Conservation (phyloP, 306 rosid species). For the Fragaria nilgerrensis region DNA sequence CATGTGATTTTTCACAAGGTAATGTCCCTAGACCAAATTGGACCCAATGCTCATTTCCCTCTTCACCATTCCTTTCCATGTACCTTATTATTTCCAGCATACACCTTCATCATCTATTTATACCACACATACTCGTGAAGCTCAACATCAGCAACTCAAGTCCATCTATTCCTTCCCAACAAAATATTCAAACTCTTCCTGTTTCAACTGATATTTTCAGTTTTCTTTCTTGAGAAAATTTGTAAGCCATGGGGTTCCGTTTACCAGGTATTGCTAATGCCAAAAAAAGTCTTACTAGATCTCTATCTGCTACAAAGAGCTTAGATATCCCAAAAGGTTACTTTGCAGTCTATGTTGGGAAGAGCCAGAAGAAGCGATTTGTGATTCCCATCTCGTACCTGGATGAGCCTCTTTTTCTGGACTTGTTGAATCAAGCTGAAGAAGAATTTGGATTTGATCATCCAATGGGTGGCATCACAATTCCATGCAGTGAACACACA, state of each 20-base stretch:
- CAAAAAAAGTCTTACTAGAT: background rate
- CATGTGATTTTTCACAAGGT: slow-evolving; percentile 1
- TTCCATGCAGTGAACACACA: slow-evolving; percentile 43
- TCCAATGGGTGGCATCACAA: slow-evolving; percentile 54
- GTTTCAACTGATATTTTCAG: background rate
- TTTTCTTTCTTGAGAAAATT: background rate
- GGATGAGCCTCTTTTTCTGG: slow-evolving; percentile 40
- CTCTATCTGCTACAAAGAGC: background rate
- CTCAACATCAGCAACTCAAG: background rate
- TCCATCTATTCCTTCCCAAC: background rate
- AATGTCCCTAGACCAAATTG: background rate
- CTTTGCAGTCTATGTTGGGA: slow-evolving; percentile 54
- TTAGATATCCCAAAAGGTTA: slow-evolving; percentile 42
- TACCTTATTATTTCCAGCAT: background rate
- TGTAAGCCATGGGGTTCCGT: slow-evolving; percentile 2
- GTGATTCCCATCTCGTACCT: slow-evolving; percentile 39
- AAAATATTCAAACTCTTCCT: background rate
- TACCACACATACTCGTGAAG: background rate
- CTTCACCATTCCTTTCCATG: background rate
- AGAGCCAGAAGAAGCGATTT: slow-evolving; percentile 22
- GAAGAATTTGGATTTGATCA: slow-evolving; percentile 49
- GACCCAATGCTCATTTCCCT: background rate
- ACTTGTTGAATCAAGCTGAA: slow-evolving; percentile 35
- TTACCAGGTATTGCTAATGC: background rate
- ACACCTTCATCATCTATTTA: background rate